Evolutionary conservation across 805 yeast species (phyloP), one percentile per base, ranked within the genome.

Genomic region (Wickerhamiella occidentalis): DNA sequence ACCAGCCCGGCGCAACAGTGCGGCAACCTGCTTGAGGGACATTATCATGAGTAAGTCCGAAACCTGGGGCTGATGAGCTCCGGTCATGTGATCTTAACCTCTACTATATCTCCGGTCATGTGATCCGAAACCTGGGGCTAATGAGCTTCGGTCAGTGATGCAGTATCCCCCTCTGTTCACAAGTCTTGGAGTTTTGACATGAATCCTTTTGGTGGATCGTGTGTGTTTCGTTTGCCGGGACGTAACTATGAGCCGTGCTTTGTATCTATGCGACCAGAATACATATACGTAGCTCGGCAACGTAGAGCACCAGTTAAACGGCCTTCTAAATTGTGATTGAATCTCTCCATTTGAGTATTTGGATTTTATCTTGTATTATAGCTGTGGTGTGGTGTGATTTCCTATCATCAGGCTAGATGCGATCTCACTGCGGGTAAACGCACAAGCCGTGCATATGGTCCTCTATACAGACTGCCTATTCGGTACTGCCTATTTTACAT

Each of bases 1-100:
- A 5, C 40, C 47, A n/a, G 47, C 47, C 33, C 47, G 47, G 47
- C 47, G 47, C 22, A 45, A 17, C 47, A 45, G 29, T 21, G 47
- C 47, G 33, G 47, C 47, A 6, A 45, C 40, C 40, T 45, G 47
- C 41, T 45, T 45, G 23, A 45, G 15, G 40, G 40, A 30, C 29
- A 26, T 23, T 28, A 45, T 23, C n/a, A 15, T 15, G 12, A 9
- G 23, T 21, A 33, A 18, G 21, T 19, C 17, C 19, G 29, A 15
- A 17, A 7, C 28, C 28, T n/a, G 38, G 22, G 28, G 26, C 26
- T 7, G 38, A 12, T 19, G 11, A 23, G 15, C 26, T 3, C 23
- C 19, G 15, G 26, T 19, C 26, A 37, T 13, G 41, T 37, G 26
- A 19, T 21, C 28, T 25, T 25, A 9, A 9, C 9, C 9, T 25